These are phyloP conservation scores for Ensete ventricosum DNA, from an alignment of 176 grass and related monocot genomes.

Conservation along the genomic window DNA sequence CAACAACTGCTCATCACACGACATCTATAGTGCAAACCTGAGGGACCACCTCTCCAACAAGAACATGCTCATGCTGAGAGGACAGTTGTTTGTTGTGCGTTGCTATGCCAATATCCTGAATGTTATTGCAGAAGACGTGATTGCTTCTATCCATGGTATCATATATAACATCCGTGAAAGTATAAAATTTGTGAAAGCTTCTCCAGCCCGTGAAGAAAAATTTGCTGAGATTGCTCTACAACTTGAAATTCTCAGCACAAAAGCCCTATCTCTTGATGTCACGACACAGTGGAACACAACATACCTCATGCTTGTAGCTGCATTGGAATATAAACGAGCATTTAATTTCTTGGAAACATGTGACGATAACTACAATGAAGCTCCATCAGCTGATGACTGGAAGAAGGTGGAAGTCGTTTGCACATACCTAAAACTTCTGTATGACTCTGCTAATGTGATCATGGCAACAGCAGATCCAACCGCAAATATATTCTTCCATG, in stretches of 20 bases:
- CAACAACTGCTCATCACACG: slow-evolving; percentile 16
- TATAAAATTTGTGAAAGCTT: slow-evolving; percentile 19
- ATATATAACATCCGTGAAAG: slow-evolving; percentile 12
- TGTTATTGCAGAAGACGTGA: slow-evolving; percentile 9
- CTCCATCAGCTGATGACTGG: slow-evolving; percentile 14
- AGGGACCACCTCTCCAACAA: slow-evolving; percentile 16
- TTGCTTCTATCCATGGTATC: slow-evolving; percentile 12
- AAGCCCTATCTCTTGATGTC: slow-evolving; percentile 11
- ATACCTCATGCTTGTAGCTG: slow-evolving; percentile 11
- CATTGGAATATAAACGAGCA: slow-evolving; percentile 11
- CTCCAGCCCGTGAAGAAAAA: slow-evolving; percentile 13
- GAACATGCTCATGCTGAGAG: slow-evolving; percentile 16
- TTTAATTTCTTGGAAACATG: slow-evolving; percentile 16
- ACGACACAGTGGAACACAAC: slow-evolving; percentile 13
- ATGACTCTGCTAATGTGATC: slow-evolving; percentile 7
- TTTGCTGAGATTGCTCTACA: slow-evolving; percentile 15
- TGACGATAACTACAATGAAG: slow-evolving; percentile 16
- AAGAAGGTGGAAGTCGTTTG: slow-evolving; percentile 17
- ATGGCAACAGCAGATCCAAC: slow-evolving; percentile 13
- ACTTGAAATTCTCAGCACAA: slow-evolving; percentile 8
- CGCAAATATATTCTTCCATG: slow-evolving; percentile 15
- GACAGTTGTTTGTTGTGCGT: slow-evolving; percentile 16
- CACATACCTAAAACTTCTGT: slow-evolving; percentile 14
- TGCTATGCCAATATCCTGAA: slow-evolving; percentile 18
- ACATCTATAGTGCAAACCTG: slow-evolving; percentile 19